phyloP scores from a whole-genome alignment of 257 asterid species.

The Euphrasia confusa region DNA sequence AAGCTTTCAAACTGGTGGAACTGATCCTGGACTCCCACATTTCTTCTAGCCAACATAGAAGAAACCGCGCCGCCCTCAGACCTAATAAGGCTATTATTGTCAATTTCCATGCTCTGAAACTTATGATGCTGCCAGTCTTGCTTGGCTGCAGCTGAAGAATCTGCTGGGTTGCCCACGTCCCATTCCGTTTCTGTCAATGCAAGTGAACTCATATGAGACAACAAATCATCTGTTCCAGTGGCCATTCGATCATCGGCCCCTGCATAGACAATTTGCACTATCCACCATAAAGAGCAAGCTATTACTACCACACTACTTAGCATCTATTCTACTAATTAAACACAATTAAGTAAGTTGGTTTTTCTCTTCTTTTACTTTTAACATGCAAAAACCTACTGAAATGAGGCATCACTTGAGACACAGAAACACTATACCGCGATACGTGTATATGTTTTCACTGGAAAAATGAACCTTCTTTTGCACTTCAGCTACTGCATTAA shows the following conservation, averaged over 20 bases:
- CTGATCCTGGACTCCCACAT: constrained; percentile 47
- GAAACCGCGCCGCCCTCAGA: constrained; percentile 36
- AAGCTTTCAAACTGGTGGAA: constrained; percentile 54
- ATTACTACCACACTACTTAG: constrained; percentile 17
- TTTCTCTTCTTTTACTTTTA: neutral
- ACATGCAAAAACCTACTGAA: constrained; percentile 21
- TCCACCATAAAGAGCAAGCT: constrained; percentile 33
- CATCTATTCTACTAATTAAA: constrained; percentile 10
- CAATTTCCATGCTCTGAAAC: constrained; percentile 48
- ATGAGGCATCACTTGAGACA: constrained; percentile 12
- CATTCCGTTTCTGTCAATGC: constrained; percentile 80
- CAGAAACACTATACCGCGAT: constrained; percentile 49
- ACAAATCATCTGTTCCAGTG: constrained; percentile 45
- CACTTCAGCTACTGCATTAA: constrained; percentile 40
- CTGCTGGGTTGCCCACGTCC: constrained; percentile 51
- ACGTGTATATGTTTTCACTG: constrained; percentile 29
- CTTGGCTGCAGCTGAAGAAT: constrained; percentile 41
- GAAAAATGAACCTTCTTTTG: constrained; percentile 82
- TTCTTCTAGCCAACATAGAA: constrained; percentile 37
- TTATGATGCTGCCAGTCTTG: constrained; percentile 48
- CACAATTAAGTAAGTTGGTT: neutral
- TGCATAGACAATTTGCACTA: constrained; percentile 40
- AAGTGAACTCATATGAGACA: constrained; percentile 77
- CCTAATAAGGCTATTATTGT: constrained; percentile 31
- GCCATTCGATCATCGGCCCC: constrained; percentile 54